Conservation (phyloP, 805 yeast genomes). For the Metschnikowia aberdeeniae region DNA sequence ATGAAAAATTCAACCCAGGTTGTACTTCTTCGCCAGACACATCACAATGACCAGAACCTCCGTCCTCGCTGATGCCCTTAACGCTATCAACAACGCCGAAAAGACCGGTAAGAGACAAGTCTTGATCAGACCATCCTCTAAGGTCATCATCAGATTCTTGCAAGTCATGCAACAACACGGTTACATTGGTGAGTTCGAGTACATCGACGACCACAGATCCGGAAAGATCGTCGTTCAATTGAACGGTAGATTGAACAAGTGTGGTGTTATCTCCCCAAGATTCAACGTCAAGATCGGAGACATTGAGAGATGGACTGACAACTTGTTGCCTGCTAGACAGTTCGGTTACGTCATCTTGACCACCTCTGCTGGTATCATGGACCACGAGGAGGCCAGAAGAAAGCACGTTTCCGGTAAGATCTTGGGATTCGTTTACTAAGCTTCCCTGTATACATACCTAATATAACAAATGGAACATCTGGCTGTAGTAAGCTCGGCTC, state of each 20-base stretch:
- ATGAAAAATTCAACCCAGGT: conserved; percentile 4
- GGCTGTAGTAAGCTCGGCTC: neutral
- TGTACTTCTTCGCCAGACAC: conserved; percentile 4
- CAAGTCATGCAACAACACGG: conserved; percentile 93
- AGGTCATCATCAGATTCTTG: conserved; percentile 95
- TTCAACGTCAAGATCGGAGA: conserved; percentile 94
- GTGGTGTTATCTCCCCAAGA: conserved; percentile 98
- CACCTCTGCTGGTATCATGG: conserved; percentile 99
- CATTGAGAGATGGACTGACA: conserved; percentile 97
- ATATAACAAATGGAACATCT: conserved; percentile 2
- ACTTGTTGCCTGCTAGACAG: conserved; percentile 98
- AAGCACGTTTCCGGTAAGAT: conserved; percentile 99
- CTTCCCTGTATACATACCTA: conserved; percentile 48
- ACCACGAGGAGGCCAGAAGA: conserved; percentile 99
- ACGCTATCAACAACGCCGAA: conserved; percentile 98
- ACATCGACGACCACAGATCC: conserved; percentile 35
- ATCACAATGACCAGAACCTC: conserved; percentile 88
- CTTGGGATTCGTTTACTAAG: conserved; percentile 93
- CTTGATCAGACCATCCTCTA: conserved; percentile 95
- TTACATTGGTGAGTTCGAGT: conserved; percentile 35
- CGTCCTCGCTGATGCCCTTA: conserved; percentile 97
- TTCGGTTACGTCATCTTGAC: conserved; percentile 97
- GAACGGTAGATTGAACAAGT: conserved; percentile 56
- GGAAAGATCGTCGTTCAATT: conserved; percentile 36
- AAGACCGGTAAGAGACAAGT: conserved; percentile 99